Evolutionary conservation across 169 alveolate species (phyloP).

Genomic region (Miamiensis avidus): DNA sequence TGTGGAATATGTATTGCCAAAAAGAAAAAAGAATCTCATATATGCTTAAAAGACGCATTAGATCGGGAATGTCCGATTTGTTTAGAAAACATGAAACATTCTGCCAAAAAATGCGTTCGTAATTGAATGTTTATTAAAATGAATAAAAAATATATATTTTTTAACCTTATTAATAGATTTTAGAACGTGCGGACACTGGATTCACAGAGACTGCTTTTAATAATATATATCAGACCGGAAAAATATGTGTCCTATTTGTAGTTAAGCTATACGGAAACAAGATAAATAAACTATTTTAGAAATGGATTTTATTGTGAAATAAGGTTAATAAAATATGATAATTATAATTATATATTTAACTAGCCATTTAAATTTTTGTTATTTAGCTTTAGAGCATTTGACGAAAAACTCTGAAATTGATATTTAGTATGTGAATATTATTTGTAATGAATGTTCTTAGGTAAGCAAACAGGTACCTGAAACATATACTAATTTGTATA

Average conservation of each 20-base stretch:
- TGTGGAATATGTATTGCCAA: background rate
- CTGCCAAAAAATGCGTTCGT: background rate
- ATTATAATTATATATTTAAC: background rate
- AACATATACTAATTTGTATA: no score
- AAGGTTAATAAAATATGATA: background rate
- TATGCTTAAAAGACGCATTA: background rate
- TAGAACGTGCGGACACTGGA: background rate
- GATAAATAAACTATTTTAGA: no score
- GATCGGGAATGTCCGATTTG: background rate
- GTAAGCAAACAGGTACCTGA: background rate
- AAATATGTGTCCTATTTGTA: background rate
- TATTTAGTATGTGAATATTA: background rate
- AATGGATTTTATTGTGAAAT: background rate
- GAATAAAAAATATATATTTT: no score
- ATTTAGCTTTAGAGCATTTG: background rate
- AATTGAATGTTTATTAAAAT: no score
- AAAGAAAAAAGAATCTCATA: background rate
- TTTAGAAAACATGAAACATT: background rate
- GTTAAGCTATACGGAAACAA: background rate
- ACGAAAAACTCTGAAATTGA: background rate
- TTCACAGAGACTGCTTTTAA: background rate
- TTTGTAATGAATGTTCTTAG: background rate
- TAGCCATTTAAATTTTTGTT: no score
- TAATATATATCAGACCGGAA: background rate
- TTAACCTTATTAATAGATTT: background rate